Base-by-base conservation (phyloP, 2,329 filamentous ascomycete genomes). In the Ophiocordyceps unilateralis region DNA sequence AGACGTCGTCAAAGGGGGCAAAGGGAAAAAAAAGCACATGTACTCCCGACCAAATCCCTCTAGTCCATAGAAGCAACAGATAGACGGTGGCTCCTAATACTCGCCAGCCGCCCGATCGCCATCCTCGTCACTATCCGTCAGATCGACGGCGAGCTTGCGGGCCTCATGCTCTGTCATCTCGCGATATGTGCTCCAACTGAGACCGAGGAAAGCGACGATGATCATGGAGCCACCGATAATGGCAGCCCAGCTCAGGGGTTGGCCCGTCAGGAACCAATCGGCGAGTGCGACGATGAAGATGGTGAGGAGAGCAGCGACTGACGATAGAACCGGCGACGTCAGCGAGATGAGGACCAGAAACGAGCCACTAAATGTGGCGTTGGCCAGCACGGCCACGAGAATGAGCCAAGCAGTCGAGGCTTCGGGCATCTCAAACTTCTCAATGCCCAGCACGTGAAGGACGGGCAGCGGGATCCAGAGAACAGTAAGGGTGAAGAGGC, bases 231-330 rank as follows among this genome's bases (percentile, higher is more conserved):
- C 89, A n/a, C 91, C 91, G 0, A 76, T 55, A 12, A 96, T 69
- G 4, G 89, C 83, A 0, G 87, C 83, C 4, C 70, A 64, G 42
- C 79, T 83, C 19, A 94, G 67, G 0, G 82, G 76, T 51, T 81
- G 71, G 41, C 89, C 85, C 0, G 85, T 93, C 38, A 88, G 68
- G 44, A 88, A 58, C 78, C 91, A 93, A 61, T 98, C 91, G 44
- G 84, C 84, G 24, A 96, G 67, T 1, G 89, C 91, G 7, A 98
- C 91, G 47, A 96, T 76, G 69, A 98, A 96, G 50, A 98, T 98
- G 20, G 91, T 98, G 40, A 98, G 69, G 24, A 98, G 74, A 2
- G 89, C 86, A 1, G 91, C 91, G 11, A 98, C 91, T 17, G 83
- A 93, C 45, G 82, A 89, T 5, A 98, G 69, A 3, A 98, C 91